A percentile compares a stretch with the other conserved stretches of the same genome.
These are phyloP conservation scores for Globisporangium emineosum DNA, from an alignment of 352 stramenopile genomes.

Conservation along the genomic window DNA sequence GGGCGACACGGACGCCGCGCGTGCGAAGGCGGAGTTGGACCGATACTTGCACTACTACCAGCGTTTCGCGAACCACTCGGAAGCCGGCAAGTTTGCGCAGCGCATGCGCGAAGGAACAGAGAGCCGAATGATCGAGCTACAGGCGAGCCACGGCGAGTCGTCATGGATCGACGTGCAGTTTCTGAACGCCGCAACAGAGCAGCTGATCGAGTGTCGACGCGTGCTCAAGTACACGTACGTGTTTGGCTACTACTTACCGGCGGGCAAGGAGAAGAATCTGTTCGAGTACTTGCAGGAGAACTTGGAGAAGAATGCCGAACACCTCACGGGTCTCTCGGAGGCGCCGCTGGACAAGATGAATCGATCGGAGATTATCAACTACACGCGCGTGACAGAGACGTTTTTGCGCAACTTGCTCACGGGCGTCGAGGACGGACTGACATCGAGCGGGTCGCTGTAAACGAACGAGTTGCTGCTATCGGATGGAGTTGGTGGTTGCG, in stretches of 20 bases:
- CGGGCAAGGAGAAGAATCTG: constrained; percentile 89
- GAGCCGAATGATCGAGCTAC: constrained; percentile 93
- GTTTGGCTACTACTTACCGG: constrained; percentile 93
- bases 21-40: constrained; percentile 96
- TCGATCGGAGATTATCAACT: constrained; percentile 93
- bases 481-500: neutral
- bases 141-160: constrained; percentile 87
- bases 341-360: constrained; percentile 92
- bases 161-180: constrained; percentile 99
- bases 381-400: constrained; percentile 91
- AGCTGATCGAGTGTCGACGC: constrained; percentile 96
- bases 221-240: constrained; percentile 99
- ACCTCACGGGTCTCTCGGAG: constrained; percentile 89
- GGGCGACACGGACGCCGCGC: constrained; percentile 83
- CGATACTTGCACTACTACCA: constrained; percentile 99
- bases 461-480: neutral
- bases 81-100: constrained; percentile 96
- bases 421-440: constrained; percentile 89
- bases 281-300: constrained; percentile 95
- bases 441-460: constrained; percentile 32
- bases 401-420: constrained; percentile 91
- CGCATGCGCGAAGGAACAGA: constrained; percentile 96
- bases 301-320: constrained; percentile 93
- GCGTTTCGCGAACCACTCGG: constrained; percentile 95
- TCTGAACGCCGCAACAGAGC: constrained; percentile 94